phyloP scores from a whole-genome alignment of 2,329 filamentous ascomycete species.

The Trichoderma simmonsii region DNA sequence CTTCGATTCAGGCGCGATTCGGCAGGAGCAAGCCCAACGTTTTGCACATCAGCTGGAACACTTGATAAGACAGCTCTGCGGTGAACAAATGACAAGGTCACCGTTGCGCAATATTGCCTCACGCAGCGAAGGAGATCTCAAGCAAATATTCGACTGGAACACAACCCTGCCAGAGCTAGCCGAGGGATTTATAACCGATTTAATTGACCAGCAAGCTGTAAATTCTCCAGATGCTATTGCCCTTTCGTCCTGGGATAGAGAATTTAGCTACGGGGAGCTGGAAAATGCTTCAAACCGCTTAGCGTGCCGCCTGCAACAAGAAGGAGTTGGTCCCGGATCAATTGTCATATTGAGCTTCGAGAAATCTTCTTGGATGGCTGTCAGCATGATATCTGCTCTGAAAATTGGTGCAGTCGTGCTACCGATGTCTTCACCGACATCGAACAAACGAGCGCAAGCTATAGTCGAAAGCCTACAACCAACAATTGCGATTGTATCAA shows the following conservation, averaged over 20 bases:
- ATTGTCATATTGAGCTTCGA: constrained; percentile 26
- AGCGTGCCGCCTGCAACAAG: constrained; percentile 15
- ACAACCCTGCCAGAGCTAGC: constrained; percentile 16
- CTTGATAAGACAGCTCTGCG: constrained; percentile 12
- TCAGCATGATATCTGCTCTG: constrained; percentile 26
- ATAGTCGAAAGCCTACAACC: constrained; percentile 22
- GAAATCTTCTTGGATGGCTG: constrained; percentile 26
- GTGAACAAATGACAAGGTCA: not conserved
- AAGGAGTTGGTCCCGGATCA: constrained; percentile 21
- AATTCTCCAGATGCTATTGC: constrained; percentile 22
- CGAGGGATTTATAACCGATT: constrained; percentile 22
- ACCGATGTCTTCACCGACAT: constrained; percentile 27
- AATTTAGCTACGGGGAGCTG: constrained; percentile 40
- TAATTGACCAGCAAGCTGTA: constrained; percentile 16
- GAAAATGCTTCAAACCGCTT: constrained; percentile 20
- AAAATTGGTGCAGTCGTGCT: constrained; percentile 26
- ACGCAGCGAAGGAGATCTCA: constrained; percentile 19
- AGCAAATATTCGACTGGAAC: constrained; percentile 23
- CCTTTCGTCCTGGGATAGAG: constrained; percentile 29
- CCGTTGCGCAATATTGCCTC: not conserved
- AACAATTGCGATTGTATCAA: constrained; percentile 20
- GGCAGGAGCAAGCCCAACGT: not conserved
- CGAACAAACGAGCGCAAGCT: constrained; percentile 19
- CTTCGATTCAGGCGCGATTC: constrained; percentile 17
- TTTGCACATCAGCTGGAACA: constrained; percentile 18